Evolutionary conservation across 2,329 filamentous ascomycete species (phyloP).

Genomic region (Sclerotinia subarctica): DNA sequence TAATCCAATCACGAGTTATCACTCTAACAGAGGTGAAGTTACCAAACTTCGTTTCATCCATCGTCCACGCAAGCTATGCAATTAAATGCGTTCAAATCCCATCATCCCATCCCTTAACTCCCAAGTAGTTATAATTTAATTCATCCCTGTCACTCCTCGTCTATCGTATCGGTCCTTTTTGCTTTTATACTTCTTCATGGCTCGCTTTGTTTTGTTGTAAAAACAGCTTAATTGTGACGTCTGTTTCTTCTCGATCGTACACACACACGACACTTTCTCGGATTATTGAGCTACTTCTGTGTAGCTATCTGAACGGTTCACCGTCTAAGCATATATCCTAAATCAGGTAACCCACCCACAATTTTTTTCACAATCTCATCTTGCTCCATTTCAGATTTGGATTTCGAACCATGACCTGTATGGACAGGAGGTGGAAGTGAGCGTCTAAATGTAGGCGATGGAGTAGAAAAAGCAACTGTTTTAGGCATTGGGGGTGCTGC

Average conservation of each 20-base stretch:
- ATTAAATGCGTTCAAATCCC: background rate
- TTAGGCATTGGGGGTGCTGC: constrained; percentile 17
- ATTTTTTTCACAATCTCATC: constrained; percentile 37
- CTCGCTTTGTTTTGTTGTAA: background rate
- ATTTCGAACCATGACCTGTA: constrained; percentile 24
- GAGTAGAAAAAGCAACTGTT: constrained; percentile 14
- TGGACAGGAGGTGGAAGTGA: constrained; percentile 20
- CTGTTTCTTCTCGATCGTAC: background rate
- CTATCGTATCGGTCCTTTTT: background rate
- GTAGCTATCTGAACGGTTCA: constrained; percentile 7
- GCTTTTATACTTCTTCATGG: background rate
- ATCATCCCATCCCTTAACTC: background rate
- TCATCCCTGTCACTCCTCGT: background rate
- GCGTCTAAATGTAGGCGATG: background rate
- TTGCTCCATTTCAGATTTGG: constrained; percentile 36
- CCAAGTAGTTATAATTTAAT: background rate
- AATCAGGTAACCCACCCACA: constrained; percentile 38
- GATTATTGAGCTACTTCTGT: background rate
- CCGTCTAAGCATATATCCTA: constrained; percentile 40
- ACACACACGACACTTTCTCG: background rate
- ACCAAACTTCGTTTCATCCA: background rate
- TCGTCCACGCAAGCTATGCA: constrained; percentile 10
- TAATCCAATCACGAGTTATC: background rate
- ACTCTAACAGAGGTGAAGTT: background rate
- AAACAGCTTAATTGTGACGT: background rate